Conservation (phyloP, 1,284 basidiomycete species). For the Moniliella sp. region DNA sequence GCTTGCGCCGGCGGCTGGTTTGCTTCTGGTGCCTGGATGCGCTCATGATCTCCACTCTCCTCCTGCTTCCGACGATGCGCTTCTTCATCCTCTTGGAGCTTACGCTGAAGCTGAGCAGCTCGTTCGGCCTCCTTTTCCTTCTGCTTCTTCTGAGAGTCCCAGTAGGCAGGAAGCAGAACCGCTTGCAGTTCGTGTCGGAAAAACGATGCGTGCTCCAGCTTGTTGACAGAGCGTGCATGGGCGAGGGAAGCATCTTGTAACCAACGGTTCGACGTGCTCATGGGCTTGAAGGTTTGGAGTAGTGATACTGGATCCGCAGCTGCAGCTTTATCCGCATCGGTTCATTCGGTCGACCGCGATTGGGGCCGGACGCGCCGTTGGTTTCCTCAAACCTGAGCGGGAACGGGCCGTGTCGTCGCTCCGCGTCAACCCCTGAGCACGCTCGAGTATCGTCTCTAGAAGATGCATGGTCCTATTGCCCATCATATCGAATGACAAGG, state of each 20-base stretch:
- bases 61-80: constrained; percentile 20
- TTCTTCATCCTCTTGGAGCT: constrained; percentile 9
- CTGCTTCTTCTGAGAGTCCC: constrained; percentile 29
- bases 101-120: too few relatives aligned
- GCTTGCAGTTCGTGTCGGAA: constrained; percentile 54
- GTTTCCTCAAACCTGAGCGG: too few relatives aligned
- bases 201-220: constrained; percentile 45
- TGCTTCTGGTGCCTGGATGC: constrained; percentile 1
- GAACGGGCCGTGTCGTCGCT: too few relatives aligned
- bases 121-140: constrained; percentile 1
- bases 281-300: constrained; percentile 40
- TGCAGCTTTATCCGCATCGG: constrained; percentile 2
- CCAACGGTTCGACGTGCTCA: constrained; percentile 71
- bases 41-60: constrained; percentile 5
- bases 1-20: too few relatives aligned
- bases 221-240: constrained; percentile 47
- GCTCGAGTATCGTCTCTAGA: constrained; percentile 42
- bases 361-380: too few relatives aligned
- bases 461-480: constrained; percentile 60
- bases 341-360: too few relatives aligned
- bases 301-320: constrained; percentile 17
- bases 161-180: constrained; percentile 50
- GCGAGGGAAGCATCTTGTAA: constrained; percentile 63
- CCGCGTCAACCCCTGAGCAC: too few relatives aligned
- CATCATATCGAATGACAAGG: constrained; percentile 60